phyloP scores from a whole-genome alignment of 164 flowering plant species.

The Vitis rotundifolia region DNA sequence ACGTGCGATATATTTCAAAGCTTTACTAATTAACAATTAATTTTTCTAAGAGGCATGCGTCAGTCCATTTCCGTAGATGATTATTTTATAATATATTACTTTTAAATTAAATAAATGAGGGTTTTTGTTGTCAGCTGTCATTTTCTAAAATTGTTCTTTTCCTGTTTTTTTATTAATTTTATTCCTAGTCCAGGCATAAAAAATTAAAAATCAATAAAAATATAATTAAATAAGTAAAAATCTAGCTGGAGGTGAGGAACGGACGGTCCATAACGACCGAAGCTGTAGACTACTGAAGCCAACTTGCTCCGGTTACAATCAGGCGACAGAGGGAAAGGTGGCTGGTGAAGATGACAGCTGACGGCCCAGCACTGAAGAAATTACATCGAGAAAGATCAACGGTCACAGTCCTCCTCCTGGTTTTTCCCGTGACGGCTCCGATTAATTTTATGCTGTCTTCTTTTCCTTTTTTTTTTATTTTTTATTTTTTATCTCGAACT shows the following conservation, averaged over 20 bases:
- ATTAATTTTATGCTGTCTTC: neutral
- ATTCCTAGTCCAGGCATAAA: neutral
- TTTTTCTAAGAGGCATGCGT: neutral
- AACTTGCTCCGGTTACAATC: constrained; percentile 17
- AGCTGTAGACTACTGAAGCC: constrained; percentile 1
- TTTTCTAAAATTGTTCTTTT: neutral
- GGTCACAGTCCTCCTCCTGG: neutral
- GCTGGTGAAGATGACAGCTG: constrained; percentile 8
- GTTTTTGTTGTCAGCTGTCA: neutral
- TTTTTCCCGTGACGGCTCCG: constrained; percentile 2
- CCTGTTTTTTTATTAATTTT: neutral
- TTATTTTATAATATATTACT: constrained; percentile 3
- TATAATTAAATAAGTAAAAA: constrained; percentile 1
- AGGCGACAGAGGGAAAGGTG: neutral
- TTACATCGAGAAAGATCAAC: neutral
- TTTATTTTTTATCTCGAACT: neutral
- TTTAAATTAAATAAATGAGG: neutral
- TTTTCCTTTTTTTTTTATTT: neutral
- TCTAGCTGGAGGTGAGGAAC: constrained; percentile 20
- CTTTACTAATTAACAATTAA: no score
- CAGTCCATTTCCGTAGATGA: neutral
- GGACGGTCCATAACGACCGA: constrained; percentile 24
- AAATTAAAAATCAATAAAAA: neutral
- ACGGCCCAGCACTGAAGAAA: no score
- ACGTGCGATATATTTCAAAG: no score